Evolutionary conservation across 2,329 filamentous ascomycete species (phyloP).

Genomic region (Alternaria gaisen): DNA sequence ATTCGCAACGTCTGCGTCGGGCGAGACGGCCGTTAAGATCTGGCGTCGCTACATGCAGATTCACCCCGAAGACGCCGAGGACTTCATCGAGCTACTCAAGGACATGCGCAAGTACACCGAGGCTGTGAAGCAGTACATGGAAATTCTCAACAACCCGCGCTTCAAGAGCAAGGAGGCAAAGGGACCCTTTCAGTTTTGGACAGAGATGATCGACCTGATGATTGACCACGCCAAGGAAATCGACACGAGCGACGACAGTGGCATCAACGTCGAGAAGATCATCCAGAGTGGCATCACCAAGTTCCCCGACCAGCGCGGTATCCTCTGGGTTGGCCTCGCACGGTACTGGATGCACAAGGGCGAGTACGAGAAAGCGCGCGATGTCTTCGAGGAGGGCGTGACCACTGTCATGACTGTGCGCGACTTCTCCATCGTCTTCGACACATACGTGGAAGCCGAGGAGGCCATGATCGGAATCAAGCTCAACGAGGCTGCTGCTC

Average conservation of each 20-base stretch:
- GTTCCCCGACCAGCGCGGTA: constrained; percentile 93
- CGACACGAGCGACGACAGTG: constrained; percentile 79
- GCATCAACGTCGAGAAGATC: constrained; percentile 90
- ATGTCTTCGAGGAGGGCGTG: constrained; percentile 94
- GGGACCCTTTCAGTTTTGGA: constrained; percentile 96
- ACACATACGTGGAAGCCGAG: constrained; percentile 95
- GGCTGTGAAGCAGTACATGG: constrained; percentile 89
- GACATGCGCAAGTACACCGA: constrained; percentile 87
- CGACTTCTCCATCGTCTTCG: constrained; percentile 96
- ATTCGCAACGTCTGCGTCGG: constrained; percentile 90
- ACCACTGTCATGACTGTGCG: constrained; percentile 98
- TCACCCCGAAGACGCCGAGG: constrained; percentile 92
- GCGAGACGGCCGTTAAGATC: constrained; percentile 88
- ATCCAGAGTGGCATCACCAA: constrained; percentile 89
- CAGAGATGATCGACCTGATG: constrained; percentile 93
- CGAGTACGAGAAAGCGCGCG: constrained; percentile 89
- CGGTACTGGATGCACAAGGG: constrained; percentile 96
- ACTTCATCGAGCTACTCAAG: constrained; percentile 89
- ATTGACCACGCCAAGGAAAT: constrained; percentile 90
- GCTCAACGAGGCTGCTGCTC: constrained; percentile 84
- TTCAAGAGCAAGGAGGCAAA: constrained; percentile 95
- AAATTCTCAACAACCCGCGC: constrained; percentile 86
- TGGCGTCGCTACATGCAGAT: constrained; percentile 98
- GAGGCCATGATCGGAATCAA: constrained; percentile 91
- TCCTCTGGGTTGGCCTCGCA: constrained; percentile 92